These are phyloP conservation scores for Fraxinus ornus DNA, from an alignment of 305 asterid species.

Conservation along the genomic window DNA sequence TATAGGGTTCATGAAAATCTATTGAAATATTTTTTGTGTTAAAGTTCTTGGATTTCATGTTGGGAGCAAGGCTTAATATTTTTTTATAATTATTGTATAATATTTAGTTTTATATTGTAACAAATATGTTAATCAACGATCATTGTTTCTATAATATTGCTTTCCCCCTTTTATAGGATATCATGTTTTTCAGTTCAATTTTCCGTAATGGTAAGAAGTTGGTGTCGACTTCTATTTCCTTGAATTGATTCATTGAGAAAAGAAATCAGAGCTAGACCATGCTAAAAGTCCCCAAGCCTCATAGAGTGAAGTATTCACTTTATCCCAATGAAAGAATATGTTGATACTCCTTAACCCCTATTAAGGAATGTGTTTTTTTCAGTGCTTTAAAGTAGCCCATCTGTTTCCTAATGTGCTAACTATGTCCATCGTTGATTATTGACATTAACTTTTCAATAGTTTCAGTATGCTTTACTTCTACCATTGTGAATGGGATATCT, in stretches of 20 bases:
- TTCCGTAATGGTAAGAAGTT: not conserved
- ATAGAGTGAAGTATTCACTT: not conserved
- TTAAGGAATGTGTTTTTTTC: not conserved
- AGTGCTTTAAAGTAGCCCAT: not conserved
- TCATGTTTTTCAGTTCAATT: not conserved
- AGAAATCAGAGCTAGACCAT: constrained; percentile 11
- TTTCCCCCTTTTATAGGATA: not conserved
- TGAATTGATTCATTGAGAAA: not conserved
- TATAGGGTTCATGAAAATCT: not conserved
- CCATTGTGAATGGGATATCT: not conserved
- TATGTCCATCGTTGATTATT: not conserved
- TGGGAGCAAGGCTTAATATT: not conserved
- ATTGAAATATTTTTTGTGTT: not conserved
- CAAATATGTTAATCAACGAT: not conserved
- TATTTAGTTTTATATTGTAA: not conserved
- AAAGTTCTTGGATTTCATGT: not conserved
- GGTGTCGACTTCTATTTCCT: not conserved
- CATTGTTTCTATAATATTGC: not conserved
- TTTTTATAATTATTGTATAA: not conserved
- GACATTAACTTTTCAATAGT: not conserved
- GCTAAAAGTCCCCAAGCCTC: not conserved
- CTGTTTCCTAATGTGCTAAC: constrained; percentile 9
- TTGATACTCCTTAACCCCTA: constrained; percentile 4
- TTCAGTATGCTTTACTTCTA: not conserved
- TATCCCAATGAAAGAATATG: constrained; percentile 9